Evolutionary conservation across 208 protist species (phyloP), one percentile per base, ranked within the genome.

Genomic region (Acanthamoeba comandoni): DNA sequence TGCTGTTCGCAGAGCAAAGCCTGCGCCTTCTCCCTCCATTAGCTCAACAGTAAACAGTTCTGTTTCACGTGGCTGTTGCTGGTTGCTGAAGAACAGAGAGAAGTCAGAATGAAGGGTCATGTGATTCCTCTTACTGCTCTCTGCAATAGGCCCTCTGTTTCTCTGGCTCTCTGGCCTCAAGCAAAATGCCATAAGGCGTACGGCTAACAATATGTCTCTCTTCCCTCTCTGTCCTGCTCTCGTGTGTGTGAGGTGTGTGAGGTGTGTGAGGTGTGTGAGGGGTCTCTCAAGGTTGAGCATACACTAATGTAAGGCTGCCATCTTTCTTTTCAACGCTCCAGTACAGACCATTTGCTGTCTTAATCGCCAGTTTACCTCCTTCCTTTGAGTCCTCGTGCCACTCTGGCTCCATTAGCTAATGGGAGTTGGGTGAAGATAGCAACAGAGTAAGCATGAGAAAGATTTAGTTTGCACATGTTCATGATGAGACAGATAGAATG

Each of bases 301-400:
- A 77, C 69, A 26, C 29, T 4, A 77, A 31, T 22, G 69, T 26
- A 11, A 77, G 69, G 69, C 69, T 77, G 69, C 69, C 69, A 51
- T 77, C 31, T 51, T 77, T 48, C 69, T 77, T 77, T 13, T 77
- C 69, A 39, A 77, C 69, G 69, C 69, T 77, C 69, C 69, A 77
- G 69, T 77, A 77, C 43, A 51, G n/a, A 24, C 69, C 69, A 24
- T 26, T 24, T 5, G 69, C 35, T 0, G 69, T 77, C 69, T 77
- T 77, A 13, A 77, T 39, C 0, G 69, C 69, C 69, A 77, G 17
- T 51, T 57, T n/a, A 0, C 69, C 43, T 12, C 1, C 17, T n/a
- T 53, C 2, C 3, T 77, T 51, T 2, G 69, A 9, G 3, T 51
- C 69, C 26, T 22, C 35, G 69, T 53, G 31, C 69, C 69, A 77